These are phyloP conservation scores for Angophora floribunda DNA, from an alignment of 345 rosid species.

Conservation along the genomic window DNA sequence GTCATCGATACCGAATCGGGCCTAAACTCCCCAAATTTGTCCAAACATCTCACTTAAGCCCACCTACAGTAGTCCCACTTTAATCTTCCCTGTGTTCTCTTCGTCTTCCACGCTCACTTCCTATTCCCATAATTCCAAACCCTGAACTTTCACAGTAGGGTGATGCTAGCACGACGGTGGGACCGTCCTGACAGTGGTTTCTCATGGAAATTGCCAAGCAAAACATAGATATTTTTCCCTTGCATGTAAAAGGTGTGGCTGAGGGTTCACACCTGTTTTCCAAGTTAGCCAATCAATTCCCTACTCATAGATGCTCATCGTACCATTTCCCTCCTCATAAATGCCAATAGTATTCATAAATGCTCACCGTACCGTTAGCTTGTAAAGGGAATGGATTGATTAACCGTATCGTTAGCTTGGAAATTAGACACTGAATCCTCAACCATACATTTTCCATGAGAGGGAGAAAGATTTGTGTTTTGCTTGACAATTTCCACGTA, in stretches of 20 bases:
- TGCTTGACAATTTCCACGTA: neutral
- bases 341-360: too few relatives aligned
- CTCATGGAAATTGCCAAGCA: neutral
- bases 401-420: neutral
- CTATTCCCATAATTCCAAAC: neutral
- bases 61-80: neutral
- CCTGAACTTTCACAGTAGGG: neutral
- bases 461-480: neutral
- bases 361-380: too few relatives aligned
- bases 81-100: neutral
- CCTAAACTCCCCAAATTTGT: neutral
- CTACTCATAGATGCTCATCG: too few relatives aligned
- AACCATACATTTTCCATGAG: neutral
- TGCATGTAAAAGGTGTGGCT: neutral
- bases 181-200: neutral
- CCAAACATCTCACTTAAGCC: neutral
- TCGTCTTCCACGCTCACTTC: neutral
- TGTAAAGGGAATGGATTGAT: neutral
- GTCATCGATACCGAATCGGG: neutral
- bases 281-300: neutral
- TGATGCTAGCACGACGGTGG: neutral
- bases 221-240: neutral
- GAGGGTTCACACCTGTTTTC: neutral
- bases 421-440: neutral
- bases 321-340: too few relatives aligned